Conservation (phyloP, 768 basidiomycete genomes). For the Cubamyces sp. region DNA sequence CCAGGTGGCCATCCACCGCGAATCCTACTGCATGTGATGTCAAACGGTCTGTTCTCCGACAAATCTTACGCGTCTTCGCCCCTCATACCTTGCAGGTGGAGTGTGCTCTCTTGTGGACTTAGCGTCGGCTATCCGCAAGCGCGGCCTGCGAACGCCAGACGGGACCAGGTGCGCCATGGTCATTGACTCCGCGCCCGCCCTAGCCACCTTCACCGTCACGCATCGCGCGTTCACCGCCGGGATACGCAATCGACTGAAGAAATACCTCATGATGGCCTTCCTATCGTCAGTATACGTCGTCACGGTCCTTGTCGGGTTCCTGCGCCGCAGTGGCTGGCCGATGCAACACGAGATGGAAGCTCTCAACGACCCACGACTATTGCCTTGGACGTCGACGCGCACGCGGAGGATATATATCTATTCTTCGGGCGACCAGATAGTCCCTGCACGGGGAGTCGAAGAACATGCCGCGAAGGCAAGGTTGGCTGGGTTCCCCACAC, state of each 20-base stretch:
- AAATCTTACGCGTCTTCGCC: not conserved
- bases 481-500: conserved; percentile 32
- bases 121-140: not conserved
- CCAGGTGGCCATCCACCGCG: not conserved
- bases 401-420: conserved; percentile 44
- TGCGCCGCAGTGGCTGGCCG: too few relatives aligned
- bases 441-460: conserved; percentile 36
- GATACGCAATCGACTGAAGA: conserved; percentile 10
- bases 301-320: not conserved
- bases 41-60: not conserved
- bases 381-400: conserved; percentile 37
- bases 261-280: not conserved
- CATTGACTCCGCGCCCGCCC: conserved; percentile 28
- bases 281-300: not conserved
- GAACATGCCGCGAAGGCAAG: conserved; percentile 33
- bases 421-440: conserved; percentile 37
- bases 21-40: conserved; percentile 11
- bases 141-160: not conserved
- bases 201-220: not conserved
- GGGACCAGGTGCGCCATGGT: conserved; percentile 19
- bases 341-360: not conserved
- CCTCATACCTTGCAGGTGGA: not conserved
- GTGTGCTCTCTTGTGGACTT: conserved; percentile 1
- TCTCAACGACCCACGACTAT: conserved; percentile 29
- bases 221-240: conserved; percentile 24